phyloP scores from a whole-genome alignment of 306 rosid genomes.

The Cucurbita maxima region DNA sequence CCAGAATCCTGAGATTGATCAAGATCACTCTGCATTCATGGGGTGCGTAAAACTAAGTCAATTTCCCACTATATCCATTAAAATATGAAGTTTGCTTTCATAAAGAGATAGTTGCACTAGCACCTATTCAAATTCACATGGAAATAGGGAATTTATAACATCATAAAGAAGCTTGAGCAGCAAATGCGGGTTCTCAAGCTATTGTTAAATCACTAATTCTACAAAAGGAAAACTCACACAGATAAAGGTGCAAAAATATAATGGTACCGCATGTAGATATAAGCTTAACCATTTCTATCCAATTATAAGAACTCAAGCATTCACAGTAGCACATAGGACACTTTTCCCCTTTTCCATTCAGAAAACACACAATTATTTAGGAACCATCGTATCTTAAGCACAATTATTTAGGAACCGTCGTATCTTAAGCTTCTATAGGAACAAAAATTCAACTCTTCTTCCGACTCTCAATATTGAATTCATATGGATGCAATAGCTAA shows the following conservation, averaged over 20 bases:
- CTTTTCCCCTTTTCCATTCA: neutral
- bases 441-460: neutral
- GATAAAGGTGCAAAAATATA: neutral
- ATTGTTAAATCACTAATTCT: neutral
- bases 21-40: constrained; percentile 54
- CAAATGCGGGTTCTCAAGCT: neutral
- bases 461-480: neutral
- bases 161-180: neutral
- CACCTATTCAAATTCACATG: neutral
- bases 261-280: neutral
- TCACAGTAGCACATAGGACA: neutral
- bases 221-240: neutral
- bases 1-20: constrained; percentile 46
- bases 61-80: neutral
- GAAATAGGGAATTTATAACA: neutral
- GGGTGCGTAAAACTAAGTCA: neutral
- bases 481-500: neutral
- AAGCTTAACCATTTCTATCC: neutral
- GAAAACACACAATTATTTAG: neutral
- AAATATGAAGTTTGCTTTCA: neutral
- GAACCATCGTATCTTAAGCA: neutral
- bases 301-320: neutral
- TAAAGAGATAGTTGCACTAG: neutral
- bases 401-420: neutral
- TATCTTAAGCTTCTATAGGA: neutral